Base-by-base conservation (phyloP, 371 early-diverging fungal genomes). In the Mortierella sp. region DNA sequence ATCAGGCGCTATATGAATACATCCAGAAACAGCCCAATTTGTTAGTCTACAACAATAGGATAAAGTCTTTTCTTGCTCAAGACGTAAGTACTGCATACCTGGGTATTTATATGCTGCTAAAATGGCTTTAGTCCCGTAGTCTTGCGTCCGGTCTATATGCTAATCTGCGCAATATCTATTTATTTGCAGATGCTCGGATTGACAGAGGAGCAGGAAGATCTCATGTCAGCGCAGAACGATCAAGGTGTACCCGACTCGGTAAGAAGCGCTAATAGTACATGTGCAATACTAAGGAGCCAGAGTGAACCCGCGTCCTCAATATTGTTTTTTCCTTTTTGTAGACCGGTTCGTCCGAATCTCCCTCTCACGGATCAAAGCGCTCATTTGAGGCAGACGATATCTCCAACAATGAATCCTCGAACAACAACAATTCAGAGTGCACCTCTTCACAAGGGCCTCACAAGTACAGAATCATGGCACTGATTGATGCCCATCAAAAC, bases 41-140 rank as follows among this genome's bases (percentile, higher is more conserved):
- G 21, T 60, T 73, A 6, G 75, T 59, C 17, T 73, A 67, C 56
- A 73, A 73, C 21, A 67, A 67, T 51, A 55, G 75, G 50, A 67
- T 73, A 51, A 73, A 73, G 60, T 73, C 75, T 14, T 67, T 73
- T 21, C 68, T 73, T 15, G 75, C 75, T 4, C 68, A 73, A 6
- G 75, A 73, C 59, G 75, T 73, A 67, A 53, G 59, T 32, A 30
- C 28, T 31, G n/a, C 19, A 27, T 24, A 34, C 8, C 17, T 15
- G 8, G 23, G 9, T n/a, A n/a, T n/a, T n/a, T n/a, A n/a, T n/a
- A 0, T 34, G 37, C 1, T 34, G 14, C 37, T 11, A 34, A 11
- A 34, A 34, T 7, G 37, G 37, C 7, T 34, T 7, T 34, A 7
- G 37, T 34, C 11, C 14, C 11, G 37, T 34, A 14, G 37, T 11